Base-by-base conservation (phyloP, 805 yeast species). In the Kuraishia hungarica region DNA sequence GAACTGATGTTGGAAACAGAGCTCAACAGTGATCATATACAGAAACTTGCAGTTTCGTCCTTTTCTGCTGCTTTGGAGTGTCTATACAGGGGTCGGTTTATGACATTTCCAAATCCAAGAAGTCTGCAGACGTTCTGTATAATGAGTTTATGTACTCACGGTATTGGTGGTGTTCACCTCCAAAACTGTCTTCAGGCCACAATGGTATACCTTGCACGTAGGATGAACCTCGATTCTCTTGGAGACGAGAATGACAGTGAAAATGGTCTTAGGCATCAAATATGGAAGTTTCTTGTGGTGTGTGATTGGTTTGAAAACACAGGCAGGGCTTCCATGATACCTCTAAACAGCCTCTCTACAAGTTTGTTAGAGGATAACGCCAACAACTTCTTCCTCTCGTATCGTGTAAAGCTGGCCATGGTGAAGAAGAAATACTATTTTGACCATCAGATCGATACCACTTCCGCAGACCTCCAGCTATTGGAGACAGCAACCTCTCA, bases 1-100 rank as follows among this genome's bases (percentile, higher is more conserved):
- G 54, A 60, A 8, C 52, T 64, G 23, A 63, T 48, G 29, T 4
- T 11, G 50, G n/a, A 24, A 24, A 23, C 50, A n/a, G 50, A 15
- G 15, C 19, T 48, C 50, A 48, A 17, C 29, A 23, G 17, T 13
- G 50, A 24, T 48, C 43, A 15, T 4, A 35, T 35, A 15, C 43
- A 35, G 50, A 24, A 48, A 23, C 50, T 48, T 48, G 28, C 29
- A 13, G 50, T 24, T 23, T 23, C 50, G 3, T 11, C 50, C 21
- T 66, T 67, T 53, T 61, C 67, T 2, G 67, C 70, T 50, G 62
- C 67, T 1, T 54, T 70, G 24, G 75, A 71, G 51, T 64, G 67
- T 52, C 59, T 70, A 11, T 66, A 58, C 50, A 57, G 74, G 29
- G 72, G 71, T 17, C 59, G 72, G 48, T 69, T 59, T 50, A 62